Conservation (phyloP, 106 monocot species). For the Acanthochlamys bracteata region DNA sequence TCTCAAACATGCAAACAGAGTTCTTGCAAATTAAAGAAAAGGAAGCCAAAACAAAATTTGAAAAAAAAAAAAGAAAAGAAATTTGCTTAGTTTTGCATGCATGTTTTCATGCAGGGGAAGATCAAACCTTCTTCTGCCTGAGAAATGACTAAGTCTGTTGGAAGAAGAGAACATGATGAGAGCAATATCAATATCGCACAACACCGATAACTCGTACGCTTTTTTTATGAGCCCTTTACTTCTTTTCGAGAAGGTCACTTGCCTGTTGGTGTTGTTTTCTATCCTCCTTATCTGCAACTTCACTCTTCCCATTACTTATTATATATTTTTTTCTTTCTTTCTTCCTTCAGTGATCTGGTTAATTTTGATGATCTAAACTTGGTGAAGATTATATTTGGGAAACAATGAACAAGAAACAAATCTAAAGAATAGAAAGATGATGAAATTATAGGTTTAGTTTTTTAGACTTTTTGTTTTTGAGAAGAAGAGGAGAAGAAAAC, state of each 20-base stretch:
- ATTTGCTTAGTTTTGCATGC: neutral
- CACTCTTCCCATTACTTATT: conserved; percentile 52
- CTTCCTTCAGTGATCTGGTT: too few species aligned
- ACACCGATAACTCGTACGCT: conserved; percentile 84
- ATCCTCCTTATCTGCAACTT: conserved; percentile 84
- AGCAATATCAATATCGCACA: conserved; percentile 83
- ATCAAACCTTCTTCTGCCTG: conserved; percentile 52
- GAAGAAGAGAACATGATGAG: conserved; percentile 96
- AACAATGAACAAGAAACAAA: neutral
- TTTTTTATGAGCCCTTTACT: conserved; percentile 94
- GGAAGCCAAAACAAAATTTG: neutral
- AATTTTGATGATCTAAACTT: neutral
- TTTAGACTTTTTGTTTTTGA: neutral
- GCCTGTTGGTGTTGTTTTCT: conserved; percentile 69
- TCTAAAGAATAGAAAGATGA: neutral
- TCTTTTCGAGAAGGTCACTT: conserved; percentile 88
- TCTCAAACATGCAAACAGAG: too few species aligned
- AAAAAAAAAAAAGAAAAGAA: neutral
- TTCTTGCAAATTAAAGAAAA: too few species aligned
- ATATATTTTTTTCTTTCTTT: too few species aligned
- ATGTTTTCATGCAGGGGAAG: too few species aligned
- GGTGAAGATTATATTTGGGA: neutral
- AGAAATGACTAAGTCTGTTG: conserved; percentile 71
- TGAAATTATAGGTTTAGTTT: neutral
- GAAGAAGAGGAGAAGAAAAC: conserved; percentile 2